These are phyloP conservation scores for Corynespora cassiicola DNA, from an alignment of 2,329 filamentous ascomycete genomes.

Conservation along the genomic window DNA sequence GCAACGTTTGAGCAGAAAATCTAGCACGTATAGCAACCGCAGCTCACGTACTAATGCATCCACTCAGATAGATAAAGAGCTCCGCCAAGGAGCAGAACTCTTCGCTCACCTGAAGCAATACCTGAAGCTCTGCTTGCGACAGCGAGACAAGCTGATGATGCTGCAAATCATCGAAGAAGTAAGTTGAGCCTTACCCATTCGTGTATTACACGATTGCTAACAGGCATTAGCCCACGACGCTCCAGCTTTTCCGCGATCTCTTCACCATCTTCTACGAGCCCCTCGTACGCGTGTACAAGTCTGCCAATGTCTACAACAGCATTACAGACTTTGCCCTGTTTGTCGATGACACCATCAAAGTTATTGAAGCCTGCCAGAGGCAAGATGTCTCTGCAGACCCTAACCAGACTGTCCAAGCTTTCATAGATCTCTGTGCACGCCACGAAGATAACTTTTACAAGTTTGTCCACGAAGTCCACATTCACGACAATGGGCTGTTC, in stretches of 20 bases:
- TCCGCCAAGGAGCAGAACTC: conserved; percentile 86
- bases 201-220: conserved; percentile 19
- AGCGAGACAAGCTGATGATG: conserved; percentile 98
- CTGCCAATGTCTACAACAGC: conserved; percentile 95
- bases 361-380: conserved; percentile 71
- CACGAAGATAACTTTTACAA: conserved; percentile 99
- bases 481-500: conserved; percentile 95
- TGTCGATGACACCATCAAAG: conserved; percentile 88
- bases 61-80: conserved; percentile 73
- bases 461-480: conserved; percentile 97
- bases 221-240: conserved; percentile 72
- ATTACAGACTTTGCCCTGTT: conserved; percentile 96
- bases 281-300: conserved; percentile 96
- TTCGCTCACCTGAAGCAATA: conserved; percentile 96
- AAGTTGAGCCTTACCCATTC: conserved; percentile 16
- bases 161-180: conserved; percentile 87
- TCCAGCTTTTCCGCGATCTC: conserved; percentile 93
- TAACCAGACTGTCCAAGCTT: conserved; percentile 97
- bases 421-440: conserved; percentile 93
- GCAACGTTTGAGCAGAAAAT: conserved; percentile 36
- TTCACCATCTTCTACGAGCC: conserved; percentile 99
- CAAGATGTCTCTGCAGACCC: conserved; percentile 92
- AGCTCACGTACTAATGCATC: conserved; percentile 33
- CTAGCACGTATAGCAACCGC: conserved; percentile 39
- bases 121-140: conserved; percentile 87